Conservation (phyloP, 176 grass and related monocot species). For the Leersia perrieri region DNA sequence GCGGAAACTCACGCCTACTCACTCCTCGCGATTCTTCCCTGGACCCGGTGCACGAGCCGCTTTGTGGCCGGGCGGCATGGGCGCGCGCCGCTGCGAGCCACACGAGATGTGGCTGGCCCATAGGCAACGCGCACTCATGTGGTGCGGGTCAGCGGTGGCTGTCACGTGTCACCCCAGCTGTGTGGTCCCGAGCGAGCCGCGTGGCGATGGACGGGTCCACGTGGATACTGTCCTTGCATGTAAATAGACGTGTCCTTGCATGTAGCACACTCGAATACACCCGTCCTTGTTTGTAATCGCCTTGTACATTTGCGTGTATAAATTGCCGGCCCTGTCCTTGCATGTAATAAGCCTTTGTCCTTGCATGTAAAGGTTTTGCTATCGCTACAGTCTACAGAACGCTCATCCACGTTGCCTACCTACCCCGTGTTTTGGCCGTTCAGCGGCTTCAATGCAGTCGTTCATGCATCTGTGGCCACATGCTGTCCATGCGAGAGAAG, state of each 20-base stretch:
- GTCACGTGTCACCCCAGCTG: background rate
- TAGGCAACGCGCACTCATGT: conserved; percentile 18
- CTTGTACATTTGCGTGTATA: no score
- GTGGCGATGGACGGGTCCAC: background rate
- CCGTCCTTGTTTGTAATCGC: background rate
- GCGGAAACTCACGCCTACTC: background rate
- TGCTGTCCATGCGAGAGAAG: no score
- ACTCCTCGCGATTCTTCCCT: background rate
- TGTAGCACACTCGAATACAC: background rate
- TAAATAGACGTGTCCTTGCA: background rate
- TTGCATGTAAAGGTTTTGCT: conserved; percentile 3
- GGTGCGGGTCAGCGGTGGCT: background rate
- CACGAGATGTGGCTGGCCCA: background rate
- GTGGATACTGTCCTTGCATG: conserved; percentile 17
- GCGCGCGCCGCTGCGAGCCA: background rate
- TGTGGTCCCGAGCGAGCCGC: background rate
- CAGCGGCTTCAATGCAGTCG: no score
- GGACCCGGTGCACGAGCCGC: conserved; percentile 28
- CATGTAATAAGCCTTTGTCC: background rate
- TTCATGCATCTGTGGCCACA: background rate
- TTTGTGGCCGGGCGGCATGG: background rate
- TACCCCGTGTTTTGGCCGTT: no score
- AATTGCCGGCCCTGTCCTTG: background rate
- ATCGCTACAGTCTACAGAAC: background rate
- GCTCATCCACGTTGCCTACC: background rate